Conservation (phyloP, 2,329 filamentous ascomycete genomes). For the Xylariaceae sp. region DNA sequence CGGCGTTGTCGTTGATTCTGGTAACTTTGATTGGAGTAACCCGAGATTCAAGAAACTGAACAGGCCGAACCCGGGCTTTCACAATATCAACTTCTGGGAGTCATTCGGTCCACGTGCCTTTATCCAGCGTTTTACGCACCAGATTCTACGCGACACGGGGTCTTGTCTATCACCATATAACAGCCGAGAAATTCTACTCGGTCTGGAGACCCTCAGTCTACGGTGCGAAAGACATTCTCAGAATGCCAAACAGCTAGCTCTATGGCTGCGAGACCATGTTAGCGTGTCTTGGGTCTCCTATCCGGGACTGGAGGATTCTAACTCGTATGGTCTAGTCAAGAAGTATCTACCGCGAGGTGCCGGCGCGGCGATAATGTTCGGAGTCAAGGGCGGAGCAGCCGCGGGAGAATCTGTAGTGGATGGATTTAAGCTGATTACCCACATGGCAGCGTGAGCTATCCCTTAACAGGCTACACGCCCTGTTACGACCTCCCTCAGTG, state of each 20-base stretch:
- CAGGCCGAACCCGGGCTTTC: too few species aligned
- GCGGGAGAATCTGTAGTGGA: constrained; percentile 76
- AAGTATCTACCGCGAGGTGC: constrained; percentile 82
- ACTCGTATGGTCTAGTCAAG: constrained; percentile 71
- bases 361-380: constrained; percentile 86
- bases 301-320: constrained; percentile 61
- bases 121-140: constrained; percentile 86
- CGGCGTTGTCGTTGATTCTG: constrained; percentile 79
- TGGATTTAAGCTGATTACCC: constrained; percentile 87
- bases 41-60: neutral
- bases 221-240: constrained; percentile 79
- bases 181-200: constrained; percentile 62
- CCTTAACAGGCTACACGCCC: too few species aligned
- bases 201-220: constrained; percentile 82
- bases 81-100: constrained; percentile 51
- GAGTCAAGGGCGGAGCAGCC: constrained; percentile 80
- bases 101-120: constrained; percentile 80
- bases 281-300: constrained; percentile 90
- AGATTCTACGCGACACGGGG: constrained; percentile 40
- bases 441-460: constrained; percentile 60
- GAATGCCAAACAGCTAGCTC: constrained; percentile 76
- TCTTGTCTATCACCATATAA: too few species aligned
- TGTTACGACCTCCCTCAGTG: too few species aligned
- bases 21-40: constrained; percentile 86
- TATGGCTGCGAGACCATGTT: constrained; percentile 77